Percentiles rank a stretch among this genome's conserved stretches.
These are phyloP conservation scores for Plenodomus biglobosus DNA, from an alignment of 2,329 filamentous ascomycete genomes.

Conservation along the genomic window DNA sequence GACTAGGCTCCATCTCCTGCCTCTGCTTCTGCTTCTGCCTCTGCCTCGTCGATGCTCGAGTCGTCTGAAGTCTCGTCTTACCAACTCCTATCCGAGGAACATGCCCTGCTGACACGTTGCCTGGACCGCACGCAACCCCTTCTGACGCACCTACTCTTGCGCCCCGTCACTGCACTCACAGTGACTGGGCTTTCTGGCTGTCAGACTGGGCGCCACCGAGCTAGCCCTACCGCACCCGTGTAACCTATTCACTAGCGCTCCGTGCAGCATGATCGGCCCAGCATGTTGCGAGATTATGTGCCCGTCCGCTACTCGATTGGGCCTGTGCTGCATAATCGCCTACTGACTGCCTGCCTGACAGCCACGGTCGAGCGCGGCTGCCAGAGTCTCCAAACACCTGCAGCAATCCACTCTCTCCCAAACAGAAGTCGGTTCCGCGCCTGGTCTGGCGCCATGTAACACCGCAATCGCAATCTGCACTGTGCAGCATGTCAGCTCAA, in stretches of 20 bases:
- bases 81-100: neutral
- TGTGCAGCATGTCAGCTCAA: neutral
- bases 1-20: no score
- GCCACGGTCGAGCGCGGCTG: neutral
- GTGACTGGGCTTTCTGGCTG: neutral
- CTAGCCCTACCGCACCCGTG: no score
- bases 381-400: neutral
- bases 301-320: neutral
- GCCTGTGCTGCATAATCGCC: neutral
- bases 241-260: neutral
- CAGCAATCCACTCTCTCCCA: neutral
- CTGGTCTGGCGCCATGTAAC: neutral
- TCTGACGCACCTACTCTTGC: neutral
- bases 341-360: neutral
- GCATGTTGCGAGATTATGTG: neutral
- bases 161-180: slow-evolving; percentile 4
- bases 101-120: slow-evolving; percentile 22
- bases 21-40: no score
- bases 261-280: neutral
- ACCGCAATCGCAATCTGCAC: neutral
- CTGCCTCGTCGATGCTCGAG: slow-evolving; percentile 1
- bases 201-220: no score
- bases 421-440: neutral
- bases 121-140: slow-evolving; percentile 9
- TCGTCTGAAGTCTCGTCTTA: neutral